A percentile compares a stretch with the other conserved stretches of the same genome.
These are phyloP conservation scores for Dioszegia hungarica DNA, from an alignment of 768 basidiomycete genomes.

Conservation along the genomic window DNA sequence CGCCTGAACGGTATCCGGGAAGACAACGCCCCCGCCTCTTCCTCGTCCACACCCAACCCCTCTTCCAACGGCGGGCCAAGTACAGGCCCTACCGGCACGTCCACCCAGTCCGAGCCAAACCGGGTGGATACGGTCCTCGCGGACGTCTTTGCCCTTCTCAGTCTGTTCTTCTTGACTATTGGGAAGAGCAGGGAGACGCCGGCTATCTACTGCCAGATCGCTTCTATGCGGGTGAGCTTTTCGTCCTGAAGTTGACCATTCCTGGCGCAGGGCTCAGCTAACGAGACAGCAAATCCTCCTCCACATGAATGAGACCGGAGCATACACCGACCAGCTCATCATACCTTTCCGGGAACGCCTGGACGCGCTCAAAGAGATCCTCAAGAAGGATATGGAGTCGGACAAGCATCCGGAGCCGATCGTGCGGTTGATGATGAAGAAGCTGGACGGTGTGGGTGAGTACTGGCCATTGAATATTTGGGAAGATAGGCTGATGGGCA, in stretches of 20 bases:
- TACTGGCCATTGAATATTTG: slow-evolving; percentile 12
- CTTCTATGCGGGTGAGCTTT: slow-evolving; percentile 83
- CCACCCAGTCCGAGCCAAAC: slow-evolving; percentile 54
- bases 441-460: slow-evolving; percentile 87
- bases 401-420: slow-evolving; percentile 80
- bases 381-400: slow-evolving; percentile 73
- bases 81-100: slow-evolving; percentile 1
- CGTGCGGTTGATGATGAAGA: slow-evolving; percentile 80
- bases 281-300: slow-evolving; percentile 77
- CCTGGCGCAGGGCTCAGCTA: neutral
- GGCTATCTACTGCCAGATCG: slow-evolving; percentile 91
- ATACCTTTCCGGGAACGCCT: slow-evolving; percentile 79
- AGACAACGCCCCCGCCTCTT: slow-evolving; percentile 40
- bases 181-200: slow-evolving; percentile 92
- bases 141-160: slow-evolving; percentile 91
- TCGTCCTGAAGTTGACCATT: neutral
- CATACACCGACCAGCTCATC: slow-evolving; percentile 88
- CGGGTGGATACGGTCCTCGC: slow-evolving; percentile 89
- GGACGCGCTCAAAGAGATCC: slow-evolving; percentile 73
- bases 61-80: neutral
- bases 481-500: slow-evolving; percentile 41
- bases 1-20: slow-evolving; percentile 83
- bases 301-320: slow-evolving; percentile 91
- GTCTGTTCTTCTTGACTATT: slow-evolving; percentile 95
- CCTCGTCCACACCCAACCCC: slow-evolving; percentile 38